A percentile compares a stretch with the other conserved stretches of the same genome.
These are phyloP conservation scores for Kalaharituber pfeilii DNA, from an alignment of 2,329 filamentous ascomycete species.

Conservation along the genomic window DNA sequence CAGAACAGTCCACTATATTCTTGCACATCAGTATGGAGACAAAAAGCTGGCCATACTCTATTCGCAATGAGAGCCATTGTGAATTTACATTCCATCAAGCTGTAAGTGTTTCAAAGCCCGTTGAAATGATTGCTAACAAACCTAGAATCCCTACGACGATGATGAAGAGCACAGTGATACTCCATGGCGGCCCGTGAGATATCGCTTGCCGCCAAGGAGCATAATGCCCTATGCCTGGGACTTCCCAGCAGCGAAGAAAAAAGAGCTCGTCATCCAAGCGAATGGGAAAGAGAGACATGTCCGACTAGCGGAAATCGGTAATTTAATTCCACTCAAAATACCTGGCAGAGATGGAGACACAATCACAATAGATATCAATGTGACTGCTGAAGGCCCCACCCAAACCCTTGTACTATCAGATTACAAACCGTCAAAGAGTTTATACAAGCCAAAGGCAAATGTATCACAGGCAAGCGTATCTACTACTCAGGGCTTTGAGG, in stretches of 20 bases:
- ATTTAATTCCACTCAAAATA: conserved; percentile 41
- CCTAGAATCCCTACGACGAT: conserved; percentile 45
- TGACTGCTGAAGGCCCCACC: conserved; percentile 84
- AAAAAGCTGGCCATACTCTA: conserved; percentile 95
- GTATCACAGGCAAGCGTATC: conserved; percentile 40
- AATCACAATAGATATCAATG: conserved; percentile 65
- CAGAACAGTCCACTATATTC: conserved; percentile 90
- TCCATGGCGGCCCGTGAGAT: conserved; percentile 81
- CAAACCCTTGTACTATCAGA: conserved; percentile 90
- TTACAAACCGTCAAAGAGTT: conserved; percentile 78
- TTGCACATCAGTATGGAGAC: conserved; percentile 76
- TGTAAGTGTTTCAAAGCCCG: conserved; percentile 23
- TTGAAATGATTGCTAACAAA: neutral
- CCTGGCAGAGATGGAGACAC: neutral
- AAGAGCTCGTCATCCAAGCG: conserved; percentile 70
- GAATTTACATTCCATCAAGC: conserved; percentile 96
- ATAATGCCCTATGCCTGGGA: conserved; percentile 99
- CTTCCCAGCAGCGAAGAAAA: conserved; percentile 91
- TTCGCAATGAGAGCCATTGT: conserved; percentile 93
- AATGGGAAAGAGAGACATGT: conserved; percentile 74
- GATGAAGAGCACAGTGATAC: conserved; percentile 65
- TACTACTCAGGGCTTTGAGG: conserved; percentile 62
- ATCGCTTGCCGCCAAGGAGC: conserved; percentile 77
- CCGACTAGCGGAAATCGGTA: conserved; percentile 90
- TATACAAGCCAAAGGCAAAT: conserved; percentile 54